Evolutionary conservation across 2,329 filamentous ascomycete species (phyloP), one percentile per base, ranked within the genome.

Genomic region (Emericellopsis cladophorae): DNA sequence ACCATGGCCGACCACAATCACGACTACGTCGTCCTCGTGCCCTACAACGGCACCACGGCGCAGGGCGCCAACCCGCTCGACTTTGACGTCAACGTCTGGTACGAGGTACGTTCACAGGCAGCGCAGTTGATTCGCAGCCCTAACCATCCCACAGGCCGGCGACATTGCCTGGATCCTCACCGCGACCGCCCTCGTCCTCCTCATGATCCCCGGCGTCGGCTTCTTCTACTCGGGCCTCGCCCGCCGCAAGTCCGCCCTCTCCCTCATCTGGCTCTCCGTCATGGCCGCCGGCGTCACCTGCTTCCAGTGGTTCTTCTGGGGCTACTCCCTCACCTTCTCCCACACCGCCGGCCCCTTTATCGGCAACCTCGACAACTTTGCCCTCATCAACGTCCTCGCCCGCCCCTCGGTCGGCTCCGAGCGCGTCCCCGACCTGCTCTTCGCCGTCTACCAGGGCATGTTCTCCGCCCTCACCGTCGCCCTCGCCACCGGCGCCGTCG

Each of bases 221-320:
- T 93, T 94, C 73, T 94, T 95, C 72, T 95, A 94, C 65, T 93
- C 86, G 11, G 88, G 88, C 45, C 78, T 94, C 16, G 87, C 88
- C 16, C 80, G 88, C 45, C 74, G 88, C 56, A 95, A 94, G 65
- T 93, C 87, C 0, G 88, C 88, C 7, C 69, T 95, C 40, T 92
- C 87, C 18, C 68, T 95, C 45, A 86, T 95, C 60, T 94, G 86
- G 86, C 78, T 94, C 21, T 90, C 85, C 4, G 70, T 93, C 55
- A 93, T 94, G 84, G 76, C 86, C 16, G 78, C 81, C 1, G 87
- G 81, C 11, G 81, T 94, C 39, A 81, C 86, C 31, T 82, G 79
- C 22, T 93, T 94, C 62, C 87, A 94, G 60, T 95, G 88, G 88
- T 94, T 94, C 68, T 87, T 92, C 69, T 92, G 85, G 85, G 85